A percentile compares a stretch with the other conserved stretches of the same genome.
phyloP scores from a whole-genome alignment of 73 alveolate genomes.

The Paramecium caudatum region DNA sequence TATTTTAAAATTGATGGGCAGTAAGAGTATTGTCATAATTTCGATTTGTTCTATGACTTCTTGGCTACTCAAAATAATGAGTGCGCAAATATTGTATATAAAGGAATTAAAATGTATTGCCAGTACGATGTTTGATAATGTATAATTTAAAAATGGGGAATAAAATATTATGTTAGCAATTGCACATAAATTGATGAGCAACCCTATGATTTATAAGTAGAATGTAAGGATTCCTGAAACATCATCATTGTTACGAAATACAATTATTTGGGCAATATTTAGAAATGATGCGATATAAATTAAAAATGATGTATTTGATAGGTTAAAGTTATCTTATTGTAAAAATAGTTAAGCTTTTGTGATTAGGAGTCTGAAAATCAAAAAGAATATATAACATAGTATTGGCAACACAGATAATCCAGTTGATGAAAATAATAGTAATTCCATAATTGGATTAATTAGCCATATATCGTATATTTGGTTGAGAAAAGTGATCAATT shows the following conservation, averaged over 20 bases:
- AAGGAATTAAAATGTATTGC: not conserved
- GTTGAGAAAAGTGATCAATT: not conserved
- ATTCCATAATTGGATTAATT: conserved; percentile 21
- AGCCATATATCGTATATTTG: conserved; percentile 55
- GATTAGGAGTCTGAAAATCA: not conserved
- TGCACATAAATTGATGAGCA: not conserved
- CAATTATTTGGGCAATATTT: not conserved
- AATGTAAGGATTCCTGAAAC: not conserved
- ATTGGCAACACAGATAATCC: conserved; percentile 1
- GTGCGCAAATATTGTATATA: not conserved
- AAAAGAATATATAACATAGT: not conserved
- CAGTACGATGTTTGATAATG: not conserved
- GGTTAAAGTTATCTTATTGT: not conserved
- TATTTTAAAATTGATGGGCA: conserved; percentile 11
- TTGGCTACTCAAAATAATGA: not conserved
- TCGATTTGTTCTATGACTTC: not conserved
- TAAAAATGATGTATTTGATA: not conserved
- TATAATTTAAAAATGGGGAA: not conserved
- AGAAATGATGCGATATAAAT: not conserved
- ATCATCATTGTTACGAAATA: not conserved
- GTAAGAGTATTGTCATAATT: not conserved
- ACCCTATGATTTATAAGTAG: not conserved
- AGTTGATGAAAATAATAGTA: not conserved
- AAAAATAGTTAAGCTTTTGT: not conserved
- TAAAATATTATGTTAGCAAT: not conserved